Evolutionary conservation across 1,284 basidiomycete species (phyloP), one percentile per base, ranked within the genome.

Genomic region (Ceratobasidium theobromae): DNA sequence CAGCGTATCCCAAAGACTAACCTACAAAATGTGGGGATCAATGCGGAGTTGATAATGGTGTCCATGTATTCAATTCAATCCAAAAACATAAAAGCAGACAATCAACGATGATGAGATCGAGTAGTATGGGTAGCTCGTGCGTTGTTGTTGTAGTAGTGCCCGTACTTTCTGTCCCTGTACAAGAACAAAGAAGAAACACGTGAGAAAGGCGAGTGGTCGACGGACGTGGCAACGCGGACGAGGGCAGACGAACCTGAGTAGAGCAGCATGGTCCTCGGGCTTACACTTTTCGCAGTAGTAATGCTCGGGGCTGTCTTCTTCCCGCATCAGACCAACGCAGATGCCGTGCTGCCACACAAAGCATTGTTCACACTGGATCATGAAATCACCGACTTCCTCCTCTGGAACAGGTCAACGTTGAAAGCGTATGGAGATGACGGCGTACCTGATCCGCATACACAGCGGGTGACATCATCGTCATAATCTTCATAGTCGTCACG

Each of bases 321-420:
- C 91, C 46, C 86, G 86, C 75, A 88, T 85, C 76, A 93, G 93
- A 52, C 96, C 96, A 86, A 99, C 94, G 79, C 96, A 99, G 38
- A 89, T 84, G 21, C 95, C 95, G 76, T 99, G 96, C 77, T 99
- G 96, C 96, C 96, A 99, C 69, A 93, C 93, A 74, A 93, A 91
- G 81, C 96, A 99, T 57, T 83, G 88, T 79, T 99, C 96, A 79
- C 96, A 99, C 76, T 95, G 91, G 57, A 98, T 94, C 94, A 98
- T 98, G 75, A 94, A 90, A n/a, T 76, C 78, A n/a, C 69, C 86
- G 70, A 88, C 84, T 71, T 88, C 87, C 73, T 91, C 90, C 74
- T 91, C 89, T 77, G 83, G 82, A 84, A 75, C 69, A 16, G 46
- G 71, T 57, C 73, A 40, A 30, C 21, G 41, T 25, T 27, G 25